Base-by-base conservation (phyloP, 345 rosid genomes). In the Camelina laxa region DNA sequence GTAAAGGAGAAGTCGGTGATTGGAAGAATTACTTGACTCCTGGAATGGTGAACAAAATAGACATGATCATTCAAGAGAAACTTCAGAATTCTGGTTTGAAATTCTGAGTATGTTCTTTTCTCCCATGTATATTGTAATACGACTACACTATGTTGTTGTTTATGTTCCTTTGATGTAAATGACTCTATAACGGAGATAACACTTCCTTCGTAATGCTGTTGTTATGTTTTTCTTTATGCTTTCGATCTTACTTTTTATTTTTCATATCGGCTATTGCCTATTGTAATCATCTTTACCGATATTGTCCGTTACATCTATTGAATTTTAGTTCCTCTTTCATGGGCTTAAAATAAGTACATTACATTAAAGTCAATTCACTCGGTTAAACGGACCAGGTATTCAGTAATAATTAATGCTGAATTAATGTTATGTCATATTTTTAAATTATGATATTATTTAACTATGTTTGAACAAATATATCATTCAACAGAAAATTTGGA, bases 51-150 rank as follows among this genome's bases (percentile, higher is more conserved):
- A 24, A 54, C 36, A 55, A 55, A 14, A 55, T 55, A 5, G 60
- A 55, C 36, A 55, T 55, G 36, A 55, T 55, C 60, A 55, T 55
- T 5, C 5, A 55, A 9, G 36, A 55, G 36, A 55, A 55, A 55
- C 57, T 55, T 8, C 16, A 27, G 27, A 8, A 27, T 2, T 7
- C 60, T 3, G 11, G 60, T 24, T 55, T 54, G 19, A 55, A 55
- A 30, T 27, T 24, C 5, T 55, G 10, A 55, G 56, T 53, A 12
- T 53, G 17, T 45, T 7, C 1, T 15, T 2, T 45, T 45, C 9
- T 45, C 7, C n/a, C 7, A 15, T 45, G 17, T 19, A 44, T 22
- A 22, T 15, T 44, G 49, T 44, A 44, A 44, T 44, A 44, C 5
- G 48, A 44, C 17, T 44, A 44, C 49, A 8, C 15, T 44, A 44